A percentile compares a stretch with the other conserved stretches of the same genome.
These are phyloP conservation scores for Yamadazyma kitorensis DNA, from an alignment of 805 yeast species.

Conservation along the genomic window DNA sequence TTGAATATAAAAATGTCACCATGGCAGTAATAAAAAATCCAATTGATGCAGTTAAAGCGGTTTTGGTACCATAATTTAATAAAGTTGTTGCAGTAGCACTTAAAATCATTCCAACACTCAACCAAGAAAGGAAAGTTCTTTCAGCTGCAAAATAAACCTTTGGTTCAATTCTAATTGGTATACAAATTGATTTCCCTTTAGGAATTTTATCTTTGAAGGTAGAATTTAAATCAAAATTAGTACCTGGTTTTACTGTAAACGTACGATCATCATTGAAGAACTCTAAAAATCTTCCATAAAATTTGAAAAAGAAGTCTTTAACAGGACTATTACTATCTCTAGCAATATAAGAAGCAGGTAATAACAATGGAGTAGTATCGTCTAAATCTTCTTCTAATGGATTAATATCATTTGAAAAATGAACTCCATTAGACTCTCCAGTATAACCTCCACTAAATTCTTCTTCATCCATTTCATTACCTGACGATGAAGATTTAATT, in stretches of 20 bases:
- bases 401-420: constrained; percentile 43
- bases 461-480: constrained; percentile 68
- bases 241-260: constrained; percentile 43
- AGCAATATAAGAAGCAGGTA: constrained; percentile 32
- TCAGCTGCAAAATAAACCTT: constrained; percentile 99
- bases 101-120: constrained; percentile 82
- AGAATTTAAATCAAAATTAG: constrained; percentile 41
- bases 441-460: constrained; percentile 37
- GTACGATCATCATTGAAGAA: constrained; percentile 45
- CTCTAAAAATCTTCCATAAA: constrained; percentile 37
- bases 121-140: constrained; percentile 91
- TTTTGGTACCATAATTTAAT: constrained; percentile 74
- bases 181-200: constrained; percentile 82
- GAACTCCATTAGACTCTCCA: constrained; percentile 26
- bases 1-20: constrained; percentile 68
- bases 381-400: constrained; percentile 52
- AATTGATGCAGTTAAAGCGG: constrained; percentile 75
- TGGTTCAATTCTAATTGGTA: constrained; percentile 96
- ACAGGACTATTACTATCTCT: constrained; percentile 29
- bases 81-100: constrained; percentile 88
- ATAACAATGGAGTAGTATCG: constrained; percentile 41
- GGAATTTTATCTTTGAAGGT: constrained; percentile 65
- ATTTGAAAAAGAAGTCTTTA: constrained; percentile 26
- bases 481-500: constrained; percentile 39
- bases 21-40: constrained; percentile 84